These are phyloP conservation scores for Ogataea trehalophila DNA, from an alignment of 805 yeast species.

Conservation along the genomic window DNA sequence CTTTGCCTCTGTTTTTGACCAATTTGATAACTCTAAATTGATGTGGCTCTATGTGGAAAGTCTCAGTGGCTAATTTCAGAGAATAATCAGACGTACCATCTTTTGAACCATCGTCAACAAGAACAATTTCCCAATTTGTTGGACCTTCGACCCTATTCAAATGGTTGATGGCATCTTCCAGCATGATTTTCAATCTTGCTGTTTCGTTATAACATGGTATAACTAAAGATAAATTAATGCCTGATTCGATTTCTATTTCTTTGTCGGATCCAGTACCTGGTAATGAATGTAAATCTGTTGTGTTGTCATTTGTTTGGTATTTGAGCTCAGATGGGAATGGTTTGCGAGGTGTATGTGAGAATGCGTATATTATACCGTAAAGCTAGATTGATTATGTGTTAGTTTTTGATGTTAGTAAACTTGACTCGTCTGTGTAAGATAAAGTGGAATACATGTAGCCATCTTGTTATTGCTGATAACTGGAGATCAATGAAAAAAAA, in stretches of 20 bases:
- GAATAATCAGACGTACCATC: slow-evolving; percentile 80
- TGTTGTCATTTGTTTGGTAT: slow-evolving; percentile 45
- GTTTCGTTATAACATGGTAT: slow-evolving; percentile 95
- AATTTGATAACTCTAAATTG: slow-evolving; percentile 67
- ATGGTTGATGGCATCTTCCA: slow-evolving; percentile 60
- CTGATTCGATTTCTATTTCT: no score
- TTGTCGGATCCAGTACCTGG: slow-evolving; percentile 31
- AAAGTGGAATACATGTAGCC: no score
- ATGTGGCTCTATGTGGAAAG: slow-evolving; percentile 48
- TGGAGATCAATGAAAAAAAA: no score
- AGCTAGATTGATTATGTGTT: slow-evolving; percentile 13
- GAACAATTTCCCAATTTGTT: slow-evolving; percentile 63
- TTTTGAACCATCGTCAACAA: slow-evolving; percentile 88
- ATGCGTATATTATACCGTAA: slow-evolving; percentile 38
- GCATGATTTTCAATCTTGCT: slow-evolving; percentile 61
- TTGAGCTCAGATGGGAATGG: slow-evolving; percentile 48
- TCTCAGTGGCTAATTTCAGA: slow-evolving; percentile 50
- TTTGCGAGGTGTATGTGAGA: slow-evolving; percentile 62
- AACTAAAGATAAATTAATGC: slow-evolving; percentile 64
- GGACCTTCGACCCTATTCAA: slow-evolving; percentile 29
- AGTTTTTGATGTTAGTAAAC: no score
- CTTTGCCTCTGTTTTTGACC: slow-evolving; percentile 81
- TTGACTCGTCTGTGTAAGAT: no score
- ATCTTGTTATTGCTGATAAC: no score
- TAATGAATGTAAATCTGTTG: slow-evolving; percentile 27